A percentile compares a stretch with the other conserved stretches of the same genome.
These are phyloP conservation scores for Zea luxurians DNA, from an alignment of 176 grass and related monocot species.

Conservation along the genomic window DNA sequence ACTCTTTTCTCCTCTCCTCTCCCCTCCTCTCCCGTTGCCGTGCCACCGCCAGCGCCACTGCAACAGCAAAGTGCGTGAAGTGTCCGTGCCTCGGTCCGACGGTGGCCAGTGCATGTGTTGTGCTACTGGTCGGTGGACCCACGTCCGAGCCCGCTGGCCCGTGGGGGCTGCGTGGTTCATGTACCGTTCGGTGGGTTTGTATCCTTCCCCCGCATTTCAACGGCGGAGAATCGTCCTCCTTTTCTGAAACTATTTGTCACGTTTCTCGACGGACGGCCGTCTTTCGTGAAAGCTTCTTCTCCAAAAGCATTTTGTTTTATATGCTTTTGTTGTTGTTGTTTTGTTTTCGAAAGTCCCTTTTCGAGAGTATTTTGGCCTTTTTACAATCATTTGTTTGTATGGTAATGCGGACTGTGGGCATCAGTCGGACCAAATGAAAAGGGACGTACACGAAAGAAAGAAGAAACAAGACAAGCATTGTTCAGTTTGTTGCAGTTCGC, in stretches of 20 bases:
- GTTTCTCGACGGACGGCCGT: constrained; percentile 8
- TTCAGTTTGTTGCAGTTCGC: not conserved
- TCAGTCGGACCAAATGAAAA: not conserved
- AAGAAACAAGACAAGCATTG: not conserved
- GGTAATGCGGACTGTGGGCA: not conserved
- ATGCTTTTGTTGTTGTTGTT: not conserved
- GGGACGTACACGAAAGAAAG: not conserved
- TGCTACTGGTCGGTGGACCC: constrained; percentile 6
- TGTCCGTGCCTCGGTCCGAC: not conserved
- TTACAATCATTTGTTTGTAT: not conserved
- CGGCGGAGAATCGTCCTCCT: constrained; percentile 41
- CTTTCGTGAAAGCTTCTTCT: not conserved
- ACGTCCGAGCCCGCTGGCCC: not conserved
- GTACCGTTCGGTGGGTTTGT: constrained; percentile 19
- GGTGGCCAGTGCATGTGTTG: constrained; percentile 5
- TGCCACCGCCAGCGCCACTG: not conserved
- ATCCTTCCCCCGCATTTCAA: constrained; percentile 6
- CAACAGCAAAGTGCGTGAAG: not conserved
- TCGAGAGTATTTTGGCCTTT: not conserved
- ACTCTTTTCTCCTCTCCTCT: not conserved
- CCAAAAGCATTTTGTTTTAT: not conserved
- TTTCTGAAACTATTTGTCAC: not conserved
- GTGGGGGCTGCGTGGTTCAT: constrained; percentile 28
- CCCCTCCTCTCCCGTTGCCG: not conserved
- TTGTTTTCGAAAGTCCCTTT: not conserved